A percentile compares a stretch with the other conserved stretches of the same genome.
These are phyloP conservation scores for Penicillium sp. DNA, from an alignment of 2,329 filamentous ascomycete species.

Conservation along the genomic window DNA sequence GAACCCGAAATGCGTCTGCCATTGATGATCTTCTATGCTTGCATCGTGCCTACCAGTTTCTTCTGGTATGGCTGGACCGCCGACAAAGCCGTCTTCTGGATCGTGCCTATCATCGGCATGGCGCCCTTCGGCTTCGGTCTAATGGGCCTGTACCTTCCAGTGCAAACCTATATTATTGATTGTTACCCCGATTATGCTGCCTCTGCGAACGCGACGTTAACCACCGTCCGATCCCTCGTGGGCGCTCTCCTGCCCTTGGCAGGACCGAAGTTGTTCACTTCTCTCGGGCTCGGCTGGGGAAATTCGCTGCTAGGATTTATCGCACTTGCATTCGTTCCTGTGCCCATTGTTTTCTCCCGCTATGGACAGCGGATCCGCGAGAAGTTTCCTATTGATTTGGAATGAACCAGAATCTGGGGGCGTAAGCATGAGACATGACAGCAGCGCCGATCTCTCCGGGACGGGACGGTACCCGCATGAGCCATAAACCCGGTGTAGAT, in stretches of 20 bases:
- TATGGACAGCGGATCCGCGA: constrained; percentile 1
- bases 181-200: constrained; percentile 50
- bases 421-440: not conserved
- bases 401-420: not conserved
- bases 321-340: constrained; percentile 9
- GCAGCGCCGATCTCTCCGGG: not conserved
- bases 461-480: not conserved
- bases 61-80: constrained; percentile 61
- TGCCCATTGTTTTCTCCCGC: constrained; percentile 4
- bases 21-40: constrained; percentile 54
- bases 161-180: constrained; percentile 65
- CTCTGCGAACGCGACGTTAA: constrained; percentile 53
- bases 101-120: constrained; percentile 60
- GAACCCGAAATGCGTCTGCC: constrained; percentile 53
- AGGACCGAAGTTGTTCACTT: constrained; percentile 10
- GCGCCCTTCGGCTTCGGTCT: constrained; percentile 55
- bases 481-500: too few species aligned
- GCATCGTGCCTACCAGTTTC: constrained; percentile 56
- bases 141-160: constrained; percentile 50
- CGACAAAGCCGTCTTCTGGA: constrained; percentile 54
- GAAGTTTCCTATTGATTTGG: not conserved
- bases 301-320: constrained; percentile 14
- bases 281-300: constrained; percentile 13
- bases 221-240: constrained; percentile 53
- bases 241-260: constrained; percentile 15